Base-by-base conservation (phyloP, 139 green algal genomes). In the Coelastrella sp. region DNA sequence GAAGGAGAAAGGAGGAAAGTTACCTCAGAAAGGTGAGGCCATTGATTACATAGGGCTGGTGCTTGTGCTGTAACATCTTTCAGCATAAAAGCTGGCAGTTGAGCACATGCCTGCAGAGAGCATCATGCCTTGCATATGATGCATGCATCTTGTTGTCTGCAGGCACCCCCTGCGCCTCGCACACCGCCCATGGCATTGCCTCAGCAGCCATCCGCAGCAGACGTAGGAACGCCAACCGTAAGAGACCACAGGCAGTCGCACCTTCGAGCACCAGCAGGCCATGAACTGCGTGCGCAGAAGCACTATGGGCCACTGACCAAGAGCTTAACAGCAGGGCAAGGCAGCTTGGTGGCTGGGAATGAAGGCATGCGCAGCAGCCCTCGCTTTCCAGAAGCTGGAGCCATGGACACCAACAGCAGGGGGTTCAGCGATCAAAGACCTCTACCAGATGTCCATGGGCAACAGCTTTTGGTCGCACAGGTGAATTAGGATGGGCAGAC, bases 241-340 rank as follows among this genome's bases (percentile, higher is more conserved):
- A 76, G 14, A 76, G 68, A 23, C 8, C 17, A 76, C 17, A 76
- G 68, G 17, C 68, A 32, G 68, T 76, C 68, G 16, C 3, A 11
- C 13, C 16, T 71, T 11, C 64, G 16, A 20, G 3, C 64, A 71
- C 16, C 64, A 71, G 16, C 64, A 71, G 64, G 64, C 16, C 64
- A 14, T 6, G 68, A 8, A n/a, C 68, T 32, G 8, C 68, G 17
- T 8, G 56, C 13, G 22, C 79, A 61, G 22, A 85, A 85, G 57
- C 71, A 73, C 19, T 85, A 85, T 64, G 56, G 56, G 6, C 79
- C 79, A 10, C 57, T 85, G 79, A 85, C 79, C 56, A 85, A 85
- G 57, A 85, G 79, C 79, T 54, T 85, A 57, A 73, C 79, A 22
- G 60, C 71, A 22, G 79, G 19, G 20, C 19, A 56, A 73, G 57